Evolutionary conservation across 140 eudicot species (phyloP).

Genomic region (Oenanthe javanica): DNA sequence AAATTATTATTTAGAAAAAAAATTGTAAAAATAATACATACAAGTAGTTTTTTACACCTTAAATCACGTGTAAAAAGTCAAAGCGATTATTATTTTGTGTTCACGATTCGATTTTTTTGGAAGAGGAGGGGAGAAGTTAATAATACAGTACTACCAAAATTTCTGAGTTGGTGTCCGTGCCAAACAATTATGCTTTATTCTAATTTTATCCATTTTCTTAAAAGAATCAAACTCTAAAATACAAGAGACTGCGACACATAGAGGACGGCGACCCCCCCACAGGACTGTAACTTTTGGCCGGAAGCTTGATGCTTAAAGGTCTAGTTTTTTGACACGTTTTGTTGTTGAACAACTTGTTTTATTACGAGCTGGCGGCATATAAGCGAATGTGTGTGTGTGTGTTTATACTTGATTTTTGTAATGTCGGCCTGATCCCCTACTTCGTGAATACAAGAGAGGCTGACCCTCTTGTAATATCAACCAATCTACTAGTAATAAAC

Average conservation of each 20-base stretch:
- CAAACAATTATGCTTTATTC: not conserved
- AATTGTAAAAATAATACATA: no score
- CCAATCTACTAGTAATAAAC: not conserved
- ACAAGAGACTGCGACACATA: not conserved
- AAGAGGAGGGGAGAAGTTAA: no score
- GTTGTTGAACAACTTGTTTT: not conserved
- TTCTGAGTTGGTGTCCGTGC: not conserved
- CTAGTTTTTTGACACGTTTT: slow-evolving; percentile 1
- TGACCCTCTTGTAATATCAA: not conserved
- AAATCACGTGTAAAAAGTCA: no score
- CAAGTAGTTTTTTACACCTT: no score
- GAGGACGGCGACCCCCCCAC: not conserved
- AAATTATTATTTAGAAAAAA: no score
- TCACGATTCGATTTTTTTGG: no score
- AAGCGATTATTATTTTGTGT: not conserved
- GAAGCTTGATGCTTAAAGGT: not conserved
- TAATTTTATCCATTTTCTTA: not conserved
- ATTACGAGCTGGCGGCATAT: not conserved
- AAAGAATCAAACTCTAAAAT: not conserved
- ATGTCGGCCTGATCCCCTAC: not conserved
- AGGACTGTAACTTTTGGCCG: slow-evolving; percentile 1
- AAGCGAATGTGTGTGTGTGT: not conserved
- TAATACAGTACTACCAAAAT: no score
- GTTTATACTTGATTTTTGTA: not conserved
- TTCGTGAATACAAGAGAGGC: not conserved